Evolutionary conservation across 2,329 filamentous ascomycete species (phyloP), one percentile per base, ranked within the genome.

Genomic region (Xylariaceae sp.): DNA sequence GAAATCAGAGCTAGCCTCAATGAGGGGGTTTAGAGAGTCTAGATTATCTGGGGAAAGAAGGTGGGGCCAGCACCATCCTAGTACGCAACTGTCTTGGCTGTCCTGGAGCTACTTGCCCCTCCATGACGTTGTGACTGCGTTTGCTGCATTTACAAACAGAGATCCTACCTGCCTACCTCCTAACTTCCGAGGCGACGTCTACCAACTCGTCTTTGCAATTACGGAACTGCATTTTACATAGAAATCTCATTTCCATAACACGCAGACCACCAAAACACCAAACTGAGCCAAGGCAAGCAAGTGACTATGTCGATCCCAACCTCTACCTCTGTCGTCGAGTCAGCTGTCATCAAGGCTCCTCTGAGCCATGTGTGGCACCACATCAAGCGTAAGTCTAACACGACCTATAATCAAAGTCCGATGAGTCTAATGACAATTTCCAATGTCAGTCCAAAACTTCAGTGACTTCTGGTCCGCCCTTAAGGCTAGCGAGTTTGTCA

Each of bases 311-410:
- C 72, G 24, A 87, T 88, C 68, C 85, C 85, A 56, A 88, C 85
- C 35, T 83, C 83, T 55, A 87, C 84, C 64, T 85, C 82, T 21
- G 83, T 88, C 65, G 75, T 78, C 63, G 85, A 88, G 75, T 84
- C 81, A 50, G 79, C 83, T 67, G 84, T 90, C 72, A 88, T 90
- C 73, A 78, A 82, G 63, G 85, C 85, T 30, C 82, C 82, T 27
- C 80, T 89, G 69, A 79, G 80, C 65, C 72, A 81, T 62, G 86
- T 89, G 70, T 90, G 87, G 86, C 86, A 89, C 76, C 77, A 84
- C 66, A 86, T 89, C 81, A 89, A 89, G 79, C 83, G 68, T 70
- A 60, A 51, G 67, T 62, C 32, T 36, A 21, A 16, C 7, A 11
- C 30, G 13, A 42, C 15, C 9, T 6, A n/a, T 30, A 16, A 27